Evolutionary conservation across 2,329 filamentous ascomycete species (phyloP), one percentile per base, ranked within the genome.

Genomic region (Dryadomyces quercus-mongolicae): DNA sequence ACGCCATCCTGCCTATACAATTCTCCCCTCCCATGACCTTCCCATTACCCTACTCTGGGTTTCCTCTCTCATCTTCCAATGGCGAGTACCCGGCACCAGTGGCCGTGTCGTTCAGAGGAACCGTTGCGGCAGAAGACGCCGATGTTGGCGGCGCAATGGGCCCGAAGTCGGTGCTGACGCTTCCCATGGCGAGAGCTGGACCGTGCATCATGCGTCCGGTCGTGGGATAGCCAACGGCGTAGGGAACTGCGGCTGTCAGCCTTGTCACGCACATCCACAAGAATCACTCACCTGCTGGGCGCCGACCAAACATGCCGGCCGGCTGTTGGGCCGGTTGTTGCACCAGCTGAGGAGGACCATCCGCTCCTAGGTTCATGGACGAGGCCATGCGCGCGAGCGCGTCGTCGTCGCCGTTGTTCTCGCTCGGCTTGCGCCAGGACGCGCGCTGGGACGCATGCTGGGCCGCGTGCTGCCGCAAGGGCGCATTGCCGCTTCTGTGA

Each of bases 61-160:
- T 40, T 7, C 34, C 10, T 3, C 36, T 16, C 36, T 16, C 36
- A 12, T 16, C 10, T 12, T 40, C 36, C n/a, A 18, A n/a, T 10
- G 25, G n/a, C 8, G 47, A 31, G 38, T 18, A 42, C 3, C 8
- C 18, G 12, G 13, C 34, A 10, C 5, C 13, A 9, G 49, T 8
- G 13, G 38, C 15, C 16, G 20, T 16, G 20, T 42, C n/a, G 31
- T 6, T 20, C 12, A 18, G 36, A 2, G 38, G 12, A 36, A 20
- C 12, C 12, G 40, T 16, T 5, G 45, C 3, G 3, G 48, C 18
- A 12, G 48, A 22, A 21, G 48, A n/a, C 16, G 42, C 18, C 12
- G 47, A 20, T 15, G 31, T 18, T 2, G 43, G 49, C 10, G 54
- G 49, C 22, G 40, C 53, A 40, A 54, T 54, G 15, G 53, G 53